Conservation (phyloP, 2,329 filamentous ascomycete species). For the Aureobasidium subglaciale region DNA sequence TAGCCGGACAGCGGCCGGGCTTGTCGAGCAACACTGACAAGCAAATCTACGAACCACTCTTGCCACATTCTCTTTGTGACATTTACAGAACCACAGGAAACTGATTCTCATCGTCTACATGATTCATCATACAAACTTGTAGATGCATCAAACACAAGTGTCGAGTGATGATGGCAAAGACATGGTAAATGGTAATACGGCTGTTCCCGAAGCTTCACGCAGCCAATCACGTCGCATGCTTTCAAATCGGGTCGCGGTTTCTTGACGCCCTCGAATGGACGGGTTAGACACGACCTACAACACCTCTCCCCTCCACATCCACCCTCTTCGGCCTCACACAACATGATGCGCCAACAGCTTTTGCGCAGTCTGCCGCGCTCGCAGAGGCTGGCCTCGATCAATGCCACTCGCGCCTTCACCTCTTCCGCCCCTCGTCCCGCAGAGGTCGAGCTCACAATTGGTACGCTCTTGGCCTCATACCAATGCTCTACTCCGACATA, state of each 20-base stretch:
- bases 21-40: no score
- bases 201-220: no score
- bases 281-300: no score
- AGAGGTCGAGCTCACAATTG: slow-evolving; percentile 95
- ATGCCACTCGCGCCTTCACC: slow-evolving; percentile 71
- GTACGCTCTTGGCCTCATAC: slow-evolving; percentile 43
- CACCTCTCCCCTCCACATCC: slow-evolving; percentile 19
- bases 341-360: slow-evolving; percentile 59
- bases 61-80: no score
- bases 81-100: no score
- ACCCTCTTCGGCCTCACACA: slow-evolving; percentile 23
- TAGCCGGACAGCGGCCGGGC: no score
- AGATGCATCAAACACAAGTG: no score
- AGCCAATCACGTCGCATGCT: neutral
- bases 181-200: neutral
- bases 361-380: slow-evolving; percentile 55
- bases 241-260: neutral
- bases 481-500: neutral
- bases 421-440: slow-evolving; percentile 70
- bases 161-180: neutral
- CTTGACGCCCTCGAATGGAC: slow-evolving; percentile 6
- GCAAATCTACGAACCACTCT: no score
- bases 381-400: slow-evolving; percentile 44
- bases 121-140: no score
- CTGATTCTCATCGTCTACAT: no score